phyloP scores from a whole-genome alignment of 2,329 filamentous ascomycete genomes.

The Aspergillus pseudoglaucus region DNA sequence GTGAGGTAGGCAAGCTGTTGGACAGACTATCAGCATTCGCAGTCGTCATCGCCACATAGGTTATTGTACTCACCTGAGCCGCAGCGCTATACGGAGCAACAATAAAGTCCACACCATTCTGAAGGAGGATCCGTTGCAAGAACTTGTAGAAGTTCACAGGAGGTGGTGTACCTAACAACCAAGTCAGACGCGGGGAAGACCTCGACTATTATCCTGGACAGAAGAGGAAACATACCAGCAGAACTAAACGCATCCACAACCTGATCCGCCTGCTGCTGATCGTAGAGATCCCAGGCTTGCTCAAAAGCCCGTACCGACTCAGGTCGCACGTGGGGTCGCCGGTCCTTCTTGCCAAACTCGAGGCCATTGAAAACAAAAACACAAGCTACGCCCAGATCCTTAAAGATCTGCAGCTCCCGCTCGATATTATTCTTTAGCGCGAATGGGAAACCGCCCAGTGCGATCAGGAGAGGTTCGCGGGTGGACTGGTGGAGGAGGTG shows the following conservation, averaged over 20 bases:
- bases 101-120: slow-evolving; percentile 65
- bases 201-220: not conserved
- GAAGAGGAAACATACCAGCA: slow-evolving; percentile 52
- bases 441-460: slow-evolving; percentile 79
- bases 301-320: slow-evolving; percentile 63
- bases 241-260: slow-evolving; percentile 84
- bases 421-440: slow-evolving; percentile 70
- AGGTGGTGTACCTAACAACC: slow-evolving; percentile 56
- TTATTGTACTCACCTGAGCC: slow-evolving; percentile 62
- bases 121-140: slow-evolving; percentile 66
- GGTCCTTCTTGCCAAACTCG: slow-evolving; percentile 68
- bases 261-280: slow-evolving; percentile 67
- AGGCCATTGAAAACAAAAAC: slow-evolving; percentile 91
- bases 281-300: slow-evolving; percentile 81
- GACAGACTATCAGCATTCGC: not conserved
- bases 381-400: slow-evolving; percentile 63
- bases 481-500: slow-evolving; percentile 64
- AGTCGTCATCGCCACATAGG: not conserved
- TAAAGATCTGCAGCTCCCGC: slow-evolving; percentile 67
- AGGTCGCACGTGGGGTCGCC: slow-evolving; percentile 53
- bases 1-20: slow-evolving; percentile 65
- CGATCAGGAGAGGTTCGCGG: slow-evolving; percentile 82
- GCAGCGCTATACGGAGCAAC: slow-evolving; percentile 83
- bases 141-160: slow-evolving; percentile 68
- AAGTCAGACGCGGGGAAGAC: slow-evolving; percentile 16